Evolutionary conservation across 2,329 filamentous ascomycete species (phyloP).

Genomic region (Thermothelomyces thermophilus): DNA sequence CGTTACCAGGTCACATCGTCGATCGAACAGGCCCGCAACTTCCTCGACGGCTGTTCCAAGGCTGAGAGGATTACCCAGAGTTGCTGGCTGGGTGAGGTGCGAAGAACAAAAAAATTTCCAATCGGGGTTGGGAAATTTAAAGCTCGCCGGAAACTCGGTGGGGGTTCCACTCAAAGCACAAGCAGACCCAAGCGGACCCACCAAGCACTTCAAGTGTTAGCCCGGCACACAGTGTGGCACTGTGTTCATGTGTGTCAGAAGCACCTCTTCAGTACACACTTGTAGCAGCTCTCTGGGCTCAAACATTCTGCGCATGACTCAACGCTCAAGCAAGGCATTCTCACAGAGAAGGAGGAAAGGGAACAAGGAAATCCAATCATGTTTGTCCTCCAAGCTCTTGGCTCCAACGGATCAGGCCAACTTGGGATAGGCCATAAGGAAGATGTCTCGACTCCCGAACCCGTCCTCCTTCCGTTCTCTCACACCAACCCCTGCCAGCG

Average conservation of each 20-base stretch:
- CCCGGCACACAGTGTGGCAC: constrained; percentile 6
- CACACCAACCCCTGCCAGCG: constrained; percentile 12
- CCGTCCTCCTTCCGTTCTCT: constrained; percentile 48
- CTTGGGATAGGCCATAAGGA: constrained; percentile 64
- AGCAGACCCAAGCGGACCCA: too few species aligned
- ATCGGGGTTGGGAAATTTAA: constrained; percentile 8
- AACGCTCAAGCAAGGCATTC: not conserved
- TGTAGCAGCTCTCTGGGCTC: too few species aligned
- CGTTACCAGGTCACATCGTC: constrained; percentile 23
- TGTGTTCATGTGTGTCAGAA: too few species aligned
- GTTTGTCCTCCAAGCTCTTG: constrained; percentile 41
- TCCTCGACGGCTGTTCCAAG: not conserved
- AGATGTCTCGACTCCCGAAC: constrained; percentile 61
- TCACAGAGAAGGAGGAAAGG: not conserved
- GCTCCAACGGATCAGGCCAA: constrained; percentile 72
- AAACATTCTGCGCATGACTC: too few species aligned
- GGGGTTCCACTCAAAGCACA: not conserved
- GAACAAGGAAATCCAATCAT: not conserved
- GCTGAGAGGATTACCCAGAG: not conserved
- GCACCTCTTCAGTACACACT: too few species aligned
- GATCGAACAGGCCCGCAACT: not conserved
- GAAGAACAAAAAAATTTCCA: constrained; percentile 9
- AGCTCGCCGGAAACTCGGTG: not conserved
- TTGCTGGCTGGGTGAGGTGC: constrained; percentile 2
- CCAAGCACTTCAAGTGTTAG: too few species aligned